Evolutionary conservation across 352 stramenopile genomes (phyloP).

Genomic region (Phytophthora sp.): DNA sequence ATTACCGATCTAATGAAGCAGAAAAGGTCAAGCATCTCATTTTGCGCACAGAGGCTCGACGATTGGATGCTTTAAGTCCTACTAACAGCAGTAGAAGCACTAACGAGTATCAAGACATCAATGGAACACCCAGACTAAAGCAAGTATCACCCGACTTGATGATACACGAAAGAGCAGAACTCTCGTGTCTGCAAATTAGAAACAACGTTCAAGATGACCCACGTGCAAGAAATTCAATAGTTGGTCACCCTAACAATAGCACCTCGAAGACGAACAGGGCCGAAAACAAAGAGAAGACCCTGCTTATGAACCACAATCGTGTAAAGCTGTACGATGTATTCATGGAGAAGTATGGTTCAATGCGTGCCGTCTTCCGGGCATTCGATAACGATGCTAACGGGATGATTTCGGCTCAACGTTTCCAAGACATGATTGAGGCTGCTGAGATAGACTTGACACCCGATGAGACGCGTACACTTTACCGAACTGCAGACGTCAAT

Average conservation of each 20-base stretch:
- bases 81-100: constrained; percentile 23
- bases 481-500: constrained; percentile 65
- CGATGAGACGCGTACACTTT: constrained; percentile 54
- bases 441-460: constrained; percentile 59
- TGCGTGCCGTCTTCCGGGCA: constrained; percentile 76
- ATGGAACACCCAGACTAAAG: constrained; percentile 6
- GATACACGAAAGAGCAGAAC: background rate
- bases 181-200: background rate
- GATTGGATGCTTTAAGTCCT: constrained; percentile 18
- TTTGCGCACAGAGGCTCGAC: constrained; percentile 29
- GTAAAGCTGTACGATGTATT: constrained; percentile 68
- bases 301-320: constrained; percentile 50
- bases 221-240: background rate
- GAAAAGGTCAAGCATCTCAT: constrained; percentile 14
- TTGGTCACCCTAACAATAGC: background rate
- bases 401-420: constrained; percentile 77
- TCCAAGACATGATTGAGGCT: constrained; percentile 75
- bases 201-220: constrained; percentile 29
- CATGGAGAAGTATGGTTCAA: constrained; percentile 77
- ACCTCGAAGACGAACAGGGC: background rate
- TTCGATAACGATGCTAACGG: constrained; percentile 74
- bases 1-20: constrained; percentile 6
- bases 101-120: constrained; percentile 9
- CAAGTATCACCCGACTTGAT: background rate
- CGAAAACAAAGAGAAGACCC: constrained; percentile 27